Evolutionary conservation across 169 alveolate species (phyloP).

Genomic region (Plasmodium chabaudi): DNA sequence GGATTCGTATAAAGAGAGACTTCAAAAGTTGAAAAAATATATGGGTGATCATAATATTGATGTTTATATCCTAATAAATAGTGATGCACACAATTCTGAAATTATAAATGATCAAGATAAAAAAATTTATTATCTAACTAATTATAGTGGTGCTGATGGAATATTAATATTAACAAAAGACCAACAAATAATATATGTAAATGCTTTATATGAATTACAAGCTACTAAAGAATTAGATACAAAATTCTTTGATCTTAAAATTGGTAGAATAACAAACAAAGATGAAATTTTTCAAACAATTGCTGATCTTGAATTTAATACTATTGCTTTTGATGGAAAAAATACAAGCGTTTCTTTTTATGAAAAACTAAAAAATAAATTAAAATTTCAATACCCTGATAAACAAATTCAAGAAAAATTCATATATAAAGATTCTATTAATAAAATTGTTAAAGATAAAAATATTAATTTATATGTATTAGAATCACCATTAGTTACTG

Average conservation of each 20-base stretch:
- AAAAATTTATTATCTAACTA: slow-evolving; percentile 40
- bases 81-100: slow-evolving; percentile 76
- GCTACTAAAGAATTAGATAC: slow-evolving; percentile 59
- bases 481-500: slow-evolving; percentile 41
- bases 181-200: slow-evolving; percentile 28
- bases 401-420: slow-evolving; percentile 32
- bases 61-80: slow-evolving; percentile 65
- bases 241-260: slow-evolving; percentile 13
- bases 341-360: slow-evolving; percentile 43
- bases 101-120: slow-evolving; percentile 68
- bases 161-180: slow-evolving; percentile 57
- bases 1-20: slow-evolving; percentile 1
- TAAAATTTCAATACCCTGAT: slow-evolving; percentile 12
- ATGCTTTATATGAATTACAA: slow-evolving; percentile 73
- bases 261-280: slow-evolving; percentile 16
- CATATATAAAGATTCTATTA: slow-evolving; percentile 16
- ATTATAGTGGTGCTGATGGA: slow-evolving; percentile 71
- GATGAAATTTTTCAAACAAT: slow-evolving; percentile 51
- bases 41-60: slow-evolving; percentile 62
- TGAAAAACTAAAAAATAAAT: slow-evolving; percentile 26
- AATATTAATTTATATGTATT: slow-evolving; percentile 47
- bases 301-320: slow-evolving; percentile 30
- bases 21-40: slow-evolving; percentile 17
- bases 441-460: slow-evolving; percentile 18
- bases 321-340: slow-evolving; percentile 74